Evolutionary conservation across 768 basidiomycete genomes (phyloP), one percentile per base, ranked within the genome.

Genomic region (Flagelloscypha sp.): DNA sequence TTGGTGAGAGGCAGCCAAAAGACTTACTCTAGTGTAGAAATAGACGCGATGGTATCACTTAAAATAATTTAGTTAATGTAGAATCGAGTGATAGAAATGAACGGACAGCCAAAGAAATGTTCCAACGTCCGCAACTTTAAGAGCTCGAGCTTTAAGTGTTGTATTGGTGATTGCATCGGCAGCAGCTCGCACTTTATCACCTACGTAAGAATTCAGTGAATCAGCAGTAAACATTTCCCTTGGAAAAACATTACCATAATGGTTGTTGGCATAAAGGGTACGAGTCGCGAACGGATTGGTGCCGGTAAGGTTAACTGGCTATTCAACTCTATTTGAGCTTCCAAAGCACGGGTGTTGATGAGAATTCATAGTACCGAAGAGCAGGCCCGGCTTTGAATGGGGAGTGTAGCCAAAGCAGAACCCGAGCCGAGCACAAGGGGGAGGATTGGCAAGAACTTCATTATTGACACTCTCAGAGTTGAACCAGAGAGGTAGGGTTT

Each of bases 81-180:
- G n/a, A n/a, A 30, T n/a, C 21, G 5, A 19, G 12, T 15, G 10
- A 27, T 9, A 17, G n/a, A n/a, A n/a, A n/a, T n/a, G n/a, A n/a
- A n/a, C n/a, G n/a, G n/a, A n/a, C n/a, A n/a, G n/a, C 61, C 58
- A 60, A 27, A 51, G 55, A 48, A 61, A 63, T 23, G 51, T 59
- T 18, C 61, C 57, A 45, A 64, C 56, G 12, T 56, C 48, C 12
- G 56, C 59, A 25, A 64, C 51, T 35, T 45, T 47, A 9, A 45
- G 35, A 28, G 61, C 59, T 53, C 62, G 56, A 31, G 59, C 43
- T 18, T 45, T 39, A 22, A 54, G 38, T 17, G 55, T 49, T 11
- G 62, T 12, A 35, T 59, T 56, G 29, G 50, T 43, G 45, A 62
- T 58, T 20, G 28, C 18, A 6, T 38, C 42, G 18, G 52, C 54